Percentiles rank a stretch among this genome's conserved stretches.
These are phyloP conservation scores for Aspergillus homomorphus DNA, from an alignment of 495 filamentous ascomycete species.

Conservation along the genomic window DNA sequence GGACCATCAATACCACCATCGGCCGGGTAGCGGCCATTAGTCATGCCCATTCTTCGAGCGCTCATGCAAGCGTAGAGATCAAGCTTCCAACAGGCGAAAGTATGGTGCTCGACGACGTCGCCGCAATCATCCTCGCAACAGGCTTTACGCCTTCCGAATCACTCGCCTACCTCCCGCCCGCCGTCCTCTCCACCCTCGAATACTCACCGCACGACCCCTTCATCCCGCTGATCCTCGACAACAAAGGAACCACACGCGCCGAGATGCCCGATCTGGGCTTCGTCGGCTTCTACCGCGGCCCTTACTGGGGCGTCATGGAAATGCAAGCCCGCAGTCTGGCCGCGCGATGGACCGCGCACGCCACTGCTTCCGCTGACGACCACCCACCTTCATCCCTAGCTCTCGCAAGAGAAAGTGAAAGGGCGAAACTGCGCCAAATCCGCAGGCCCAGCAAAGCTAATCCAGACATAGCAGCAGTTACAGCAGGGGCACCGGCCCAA, in stretches of 20 bases:
- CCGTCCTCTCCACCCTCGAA: slow-evolving; percentile 54
- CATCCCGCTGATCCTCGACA: slow-evolving; percentile 66
- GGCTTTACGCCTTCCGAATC: slow-evolving; percentile 65
- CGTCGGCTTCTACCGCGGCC: slow-evolving; percentile 80
- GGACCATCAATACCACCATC: slow-evolving; percentile 47
- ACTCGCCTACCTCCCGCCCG: slow-evolving; percentile 55
- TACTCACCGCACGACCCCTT: slow-evolving; percentile 52
- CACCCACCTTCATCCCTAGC: too few relatives aligned
- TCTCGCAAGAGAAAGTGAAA: slow-evolving; percentile 16
- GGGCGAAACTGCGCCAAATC: slow-evolving; percentile 22
- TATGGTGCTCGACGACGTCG: slow-evolving; percentile 50
- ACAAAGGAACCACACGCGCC: slow-evolving; percentile 59
- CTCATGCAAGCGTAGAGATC: slow-evolving; percentile 32
- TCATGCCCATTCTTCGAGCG: slow-evolving; percentile 21
- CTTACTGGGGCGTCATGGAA: slow-evolving; percentile 86
- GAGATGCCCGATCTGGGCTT: slow-evolving; percentile 67
- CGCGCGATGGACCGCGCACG: slow-evolving; percentile 30
- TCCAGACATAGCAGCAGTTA: too few relatives aligned
- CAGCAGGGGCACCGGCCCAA: slow-evolving; percentile 28
- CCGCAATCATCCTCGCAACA: slow-evolving; percentile 69
- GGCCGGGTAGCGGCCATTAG: slow-evolving; percentile 32
- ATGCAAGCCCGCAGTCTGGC: slow-evolving; percentile 74
- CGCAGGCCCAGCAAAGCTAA: too few relatives aligned
- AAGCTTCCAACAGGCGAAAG: slow-evolving; percentile 24
- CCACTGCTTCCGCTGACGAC: too few relatives aligned